Percentiles rank a stretch among this genome's conserved stretches.
Evolutionary conservation across 2,329 filamentous ascomycete genomes (phyloP).

Genomic region (Pyricularia sp.): DNA sequence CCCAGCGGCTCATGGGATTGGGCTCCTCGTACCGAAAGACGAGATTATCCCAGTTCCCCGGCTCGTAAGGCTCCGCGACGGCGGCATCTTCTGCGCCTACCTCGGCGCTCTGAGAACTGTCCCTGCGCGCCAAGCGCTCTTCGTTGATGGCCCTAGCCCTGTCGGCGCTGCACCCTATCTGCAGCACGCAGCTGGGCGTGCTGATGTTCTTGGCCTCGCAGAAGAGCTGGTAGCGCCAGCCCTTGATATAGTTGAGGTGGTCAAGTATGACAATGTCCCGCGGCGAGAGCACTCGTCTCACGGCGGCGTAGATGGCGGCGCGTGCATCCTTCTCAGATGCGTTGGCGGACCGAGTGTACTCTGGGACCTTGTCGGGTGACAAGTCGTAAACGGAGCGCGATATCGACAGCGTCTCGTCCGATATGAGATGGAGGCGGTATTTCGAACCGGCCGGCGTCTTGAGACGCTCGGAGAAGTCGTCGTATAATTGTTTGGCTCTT

Average conservation of each 20-base stretch:
- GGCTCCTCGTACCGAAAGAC: slow-evolving; percentile 81
- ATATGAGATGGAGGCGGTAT: slow-evolving; percentile 65
- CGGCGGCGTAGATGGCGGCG: slow-evolving; percentile 65
- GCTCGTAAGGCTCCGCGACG: slow-evolving; percentile 36
- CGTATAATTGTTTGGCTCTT: slow-evolving; percentile 55
- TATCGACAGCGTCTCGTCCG: slow-evolving; percentile 62
- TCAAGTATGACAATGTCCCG: slow-evolving; percentile 74
- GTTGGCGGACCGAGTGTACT: slow-evolving; percentile 60
- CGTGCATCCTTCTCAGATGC: slow-evolving; percentile 74
- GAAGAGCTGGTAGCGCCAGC: slow-evolving; percentile 77
- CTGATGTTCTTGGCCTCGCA: slow-evolving; percentile 75
- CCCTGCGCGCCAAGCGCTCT: slow-evolving; percentile 33
- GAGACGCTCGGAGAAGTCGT: slow-evolving; percentile 53
- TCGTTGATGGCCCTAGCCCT: slow-evolving; percentile 50
- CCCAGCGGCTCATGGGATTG: slow-evolving; percentile 77
- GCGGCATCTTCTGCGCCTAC: not conserved
- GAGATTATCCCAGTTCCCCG: slow-evolving; percentile 64
- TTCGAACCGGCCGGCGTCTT: slow-evolving; percentile 23
- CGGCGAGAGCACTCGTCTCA: slow-evolving; percentile 64
- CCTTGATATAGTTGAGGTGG: slow-evolving; percentile 81
- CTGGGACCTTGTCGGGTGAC: slow-evolving; percentile 37
- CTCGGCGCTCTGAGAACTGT: not conserved
- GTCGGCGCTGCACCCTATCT: slow-evolving; percentile 49
- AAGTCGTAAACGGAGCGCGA: slow-evolving; percentile 63
- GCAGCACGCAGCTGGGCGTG: slow-evolving; percentile 67